phyloP scores from a whole-genome alignment of 768 basidiomycete genomes.

The Boletus subparvulus region DNA sequence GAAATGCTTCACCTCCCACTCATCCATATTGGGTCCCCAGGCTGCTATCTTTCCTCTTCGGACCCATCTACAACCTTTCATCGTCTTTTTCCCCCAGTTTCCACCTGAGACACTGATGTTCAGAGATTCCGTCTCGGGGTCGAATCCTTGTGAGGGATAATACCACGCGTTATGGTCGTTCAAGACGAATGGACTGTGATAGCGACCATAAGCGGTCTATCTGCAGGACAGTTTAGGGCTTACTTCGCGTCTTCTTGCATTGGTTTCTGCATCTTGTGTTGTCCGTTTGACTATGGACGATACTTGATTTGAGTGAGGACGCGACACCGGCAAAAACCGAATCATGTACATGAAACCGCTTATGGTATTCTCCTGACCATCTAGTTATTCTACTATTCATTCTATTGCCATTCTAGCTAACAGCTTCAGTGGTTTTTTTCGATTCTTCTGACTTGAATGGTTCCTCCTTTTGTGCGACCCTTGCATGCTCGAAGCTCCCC shows the following conservation, averaged over 20 bases:
- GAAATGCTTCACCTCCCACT: constrained; percentile 66
- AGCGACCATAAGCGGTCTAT: constrained; percentile 6
- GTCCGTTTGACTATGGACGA: neutral
- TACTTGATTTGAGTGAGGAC: neutral
- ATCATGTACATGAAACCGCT: neutral
- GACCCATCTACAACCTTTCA: constrained; percentile 77
- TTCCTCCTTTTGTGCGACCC: constrained; percentile 56
- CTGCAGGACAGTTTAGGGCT: constrained; percentile 1
- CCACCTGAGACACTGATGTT: constrained; percentile 51
- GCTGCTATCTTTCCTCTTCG: constrained; percentile 77
- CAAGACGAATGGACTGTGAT: constrained; percentile 44
- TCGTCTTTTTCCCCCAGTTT: constrained; percentile 83
- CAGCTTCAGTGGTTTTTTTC: neutral
- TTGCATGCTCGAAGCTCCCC: constrained; percentile 79
- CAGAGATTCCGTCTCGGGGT: constrained; percentile 61
- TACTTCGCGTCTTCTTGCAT: constrained; percentile 35
- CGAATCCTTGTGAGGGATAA: constrained; percentile 76
- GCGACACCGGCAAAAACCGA: constrained; percentile 27
- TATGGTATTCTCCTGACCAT: neutral
- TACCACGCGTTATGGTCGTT: constrained; percentile 82
- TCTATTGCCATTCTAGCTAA: neutral
- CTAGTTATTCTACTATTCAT: neutral
- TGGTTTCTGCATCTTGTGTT: constrained; percentile 26
- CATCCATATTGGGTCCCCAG: constrained; percentile 83
- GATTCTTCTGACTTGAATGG: constrained; percentile 13